Base-by-base conservation (phyloP, 2,329 filamentous ascomycete genomes). In the Fusarium drepaniforme region DNA sequence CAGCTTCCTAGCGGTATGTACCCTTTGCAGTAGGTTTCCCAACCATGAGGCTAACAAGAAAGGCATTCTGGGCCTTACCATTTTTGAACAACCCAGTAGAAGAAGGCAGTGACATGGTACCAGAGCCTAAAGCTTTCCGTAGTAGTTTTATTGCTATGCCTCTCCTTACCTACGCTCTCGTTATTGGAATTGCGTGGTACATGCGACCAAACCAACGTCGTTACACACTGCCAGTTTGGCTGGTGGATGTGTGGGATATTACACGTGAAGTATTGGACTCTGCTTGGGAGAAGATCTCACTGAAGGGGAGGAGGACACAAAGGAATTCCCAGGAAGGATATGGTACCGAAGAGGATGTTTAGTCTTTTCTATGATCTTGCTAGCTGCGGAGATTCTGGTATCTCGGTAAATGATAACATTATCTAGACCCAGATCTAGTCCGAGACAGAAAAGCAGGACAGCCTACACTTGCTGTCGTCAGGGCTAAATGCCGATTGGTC, bases 391-490 rank as follows among this genome's bases (percentile, higher is more conserved):
- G 16, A 0, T 28, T 13, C 8, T 4, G 8, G 16, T 9, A 21
- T 21, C 49, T 53, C 3, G 25, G 25, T 8, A 53, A 0, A 30
- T n/a, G 3, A 53, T 30, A 8, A 7, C 3, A 18, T 12, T 12
- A 12, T 5, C 49, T n/a, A 0, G 3, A 13, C 4, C 16, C 3
- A 2, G 18, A 8, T 1, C 25, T n/a, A 2, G 2, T 15, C 2
- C 9, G 6, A 13, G 25, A 0, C 9, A 51, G 25, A n/a, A 30
- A 30, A 9, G 2, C 0, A 4, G 46, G 16, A 53, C 12, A n/a
- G 11, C 18, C 23, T 4, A 28, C 46, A 2, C 46, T 28, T 28
- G 3, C 5, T 13, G 11, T 8, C 3, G 49, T 33, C 5, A 0
- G 9, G 6, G 8, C 8, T 13, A 25, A 13, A 51, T 30, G 25